Conservation (phyloP, 768 basidiomycete species). For the Lanmaoa rubissima region DNA sequence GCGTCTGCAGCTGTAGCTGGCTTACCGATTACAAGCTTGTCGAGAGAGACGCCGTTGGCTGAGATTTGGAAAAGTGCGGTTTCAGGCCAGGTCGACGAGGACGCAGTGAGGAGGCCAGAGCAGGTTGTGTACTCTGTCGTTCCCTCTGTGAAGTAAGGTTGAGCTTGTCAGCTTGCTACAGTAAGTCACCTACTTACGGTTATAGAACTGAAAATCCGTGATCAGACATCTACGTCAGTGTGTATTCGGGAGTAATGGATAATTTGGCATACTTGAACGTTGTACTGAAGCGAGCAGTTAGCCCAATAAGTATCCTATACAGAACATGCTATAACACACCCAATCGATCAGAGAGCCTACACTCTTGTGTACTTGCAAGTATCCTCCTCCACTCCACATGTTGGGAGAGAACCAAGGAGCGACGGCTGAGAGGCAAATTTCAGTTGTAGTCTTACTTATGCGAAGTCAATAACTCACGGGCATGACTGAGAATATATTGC, state of each 20-base stretch:
- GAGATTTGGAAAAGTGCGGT: constrained; percentile 47
- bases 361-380: constrained; percentile 35
- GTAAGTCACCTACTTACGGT: constrained; percentile 12
- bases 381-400: constrained; percentile 40
- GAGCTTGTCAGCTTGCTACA: not conserved
- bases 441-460: too few relatives aligned
- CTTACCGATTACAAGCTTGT: constrained; percentile 78
- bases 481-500: constrained; percentile 35
- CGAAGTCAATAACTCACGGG: constrained; percentile 24
- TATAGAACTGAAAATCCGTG: constrained; percentile 15
- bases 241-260: not conserved
- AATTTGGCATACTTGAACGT: constrained; percentile 34
- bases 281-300: constrained; percentile 34
- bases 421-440: constrained; percentile 30
- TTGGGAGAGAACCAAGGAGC: constrained; percentile 42
- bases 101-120: constrained; percentile 36
- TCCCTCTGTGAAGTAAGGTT: constrained; percentile 30
- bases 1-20: constrained; percentile 52
- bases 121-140: constrained; percentile 37
- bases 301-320: not conserved
- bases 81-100: constrained; percentile 40
- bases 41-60: constrained; percentile 52
- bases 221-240: not conserved
- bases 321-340: constrained; percentile 21
- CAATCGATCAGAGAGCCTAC: constrained; percentile 47